Conservation (phyloP, 2,329 filamentous ascomycete species). For the Epicoccum sorghinum region DNA sequence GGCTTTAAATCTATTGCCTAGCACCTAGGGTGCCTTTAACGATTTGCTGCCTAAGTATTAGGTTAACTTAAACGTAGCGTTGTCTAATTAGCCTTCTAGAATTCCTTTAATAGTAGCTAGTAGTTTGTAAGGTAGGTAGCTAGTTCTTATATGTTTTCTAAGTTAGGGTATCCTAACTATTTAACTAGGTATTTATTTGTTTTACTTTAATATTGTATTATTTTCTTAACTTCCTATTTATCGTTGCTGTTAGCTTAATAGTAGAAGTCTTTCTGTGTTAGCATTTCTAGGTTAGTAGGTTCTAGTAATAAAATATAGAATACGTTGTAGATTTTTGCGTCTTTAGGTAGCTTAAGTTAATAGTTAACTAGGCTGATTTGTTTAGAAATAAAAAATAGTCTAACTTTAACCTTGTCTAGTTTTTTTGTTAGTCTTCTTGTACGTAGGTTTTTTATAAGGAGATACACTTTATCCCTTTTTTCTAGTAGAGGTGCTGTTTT, state of each 20-base stretch:
- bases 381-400: conserved; percentile 1
- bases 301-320: background rate
- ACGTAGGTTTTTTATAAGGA: background rate
- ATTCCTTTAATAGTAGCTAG: background rate
- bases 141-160: background rate
- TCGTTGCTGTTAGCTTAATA: background rate
- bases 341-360: background rate
- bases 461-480: background rate
- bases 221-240: background rate
- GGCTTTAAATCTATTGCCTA: no score
- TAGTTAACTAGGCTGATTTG: background rate
- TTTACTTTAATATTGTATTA: background rate
- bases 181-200: background rate
- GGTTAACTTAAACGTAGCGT: no score
- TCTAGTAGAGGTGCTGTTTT: no score
- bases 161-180: background rate
- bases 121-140: background rate
- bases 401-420: background rate
- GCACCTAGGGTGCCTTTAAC: no score
- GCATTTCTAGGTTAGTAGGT: background rate
- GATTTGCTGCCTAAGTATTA: no score
- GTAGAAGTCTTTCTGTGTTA: background rate
- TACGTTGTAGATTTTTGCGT: background rate
- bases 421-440: background rate
- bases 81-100: background rate